A percentile compares a stretch with the other conserved stretches of the same genome.
These are phyloP conservation scores for Murraya paniculata DNA, from an alignment of 345 rosid genomes.

Conservation along the genomic window DNA sequence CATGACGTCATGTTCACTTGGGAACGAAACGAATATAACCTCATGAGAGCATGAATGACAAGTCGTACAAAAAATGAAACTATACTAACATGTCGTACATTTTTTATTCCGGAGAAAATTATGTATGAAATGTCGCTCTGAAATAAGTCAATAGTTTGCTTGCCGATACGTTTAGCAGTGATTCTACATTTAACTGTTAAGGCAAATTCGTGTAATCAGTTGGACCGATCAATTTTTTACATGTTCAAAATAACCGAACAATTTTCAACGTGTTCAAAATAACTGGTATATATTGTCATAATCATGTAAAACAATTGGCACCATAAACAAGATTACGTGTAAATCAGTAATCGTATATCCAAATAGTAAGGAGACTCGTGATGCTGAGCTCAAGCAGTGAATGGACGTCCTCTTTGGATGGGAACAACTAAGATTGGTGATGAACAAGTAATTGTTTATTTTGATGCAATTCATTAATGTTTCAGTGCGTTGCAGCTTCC, in stretches of 20 bases:
- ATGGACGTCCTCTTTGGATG: background rate
- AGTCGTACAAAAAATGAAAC: no score
- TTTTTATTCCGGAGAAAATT: no score
- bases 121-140: no score
- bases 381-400: background rate
- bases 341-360: conserved; percentile 81
- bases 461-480: background rate
- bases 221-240: background rate
- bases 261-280: background rate
- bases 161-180: conserved; percentile 55
- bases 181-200: conserved; percentile 65
- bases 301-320: no score
- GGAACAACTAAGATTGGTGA: background rate
- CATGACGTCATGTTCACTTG: no score
- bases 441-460: no score
- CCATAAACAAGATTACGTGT: background rate
- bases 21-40: no score
- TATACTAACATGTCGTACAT: no score
- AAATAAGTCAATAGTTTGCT: no score
- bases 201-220: conserved; percentile 12
- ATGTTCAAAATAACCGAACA: background rate
- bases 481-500: background rate
- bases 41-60: no score
- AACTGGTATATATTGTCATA: no score
- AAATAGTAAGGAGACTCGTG: conserved; percentile 77